phyloP scores from a whole-genome alignment of 139 green algal genomes.

The Asterochloris sp. region DNA sequence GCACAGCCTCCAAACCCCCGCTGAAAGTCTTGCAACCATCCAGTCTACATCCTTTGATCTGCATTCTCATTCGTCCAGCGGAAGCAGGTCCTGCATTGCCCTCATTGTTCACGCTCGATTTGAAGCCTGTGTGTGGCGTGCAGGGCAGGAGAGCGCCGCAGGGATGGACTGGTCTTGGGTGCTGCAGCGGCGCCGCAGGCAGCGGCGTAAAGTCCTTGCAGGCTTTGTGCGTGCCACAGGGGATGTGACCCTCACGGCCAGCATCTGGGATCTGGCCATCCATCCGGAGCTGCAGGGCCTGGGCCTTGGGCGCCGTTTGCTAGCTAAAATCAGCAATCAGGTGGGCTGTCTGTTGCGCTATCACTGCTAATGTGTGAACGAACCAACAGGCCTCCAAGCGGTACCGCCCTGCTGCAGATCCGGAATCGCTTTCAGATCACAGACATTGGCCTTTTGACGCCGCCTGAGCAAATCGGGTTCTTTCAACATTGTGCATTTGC shows the following conservation, averaged over 20 bases:
- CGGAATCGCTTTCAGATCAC: slow-evolving; percentile 2
- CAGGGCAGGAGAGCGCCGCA: not conserved
- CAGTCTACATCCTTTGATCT: not conserved
- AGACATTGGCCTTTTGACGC: slow-evolving; percentile 4
- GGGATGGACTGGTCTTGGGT: slow-evolving; percentile 10
- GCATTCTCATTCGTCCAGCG: not conserved
- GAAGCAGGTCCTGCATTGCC: not conserved
- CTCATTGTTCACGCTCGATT: not conserved
- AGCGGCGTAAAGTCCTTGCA: slow-evolving; percentile 8
- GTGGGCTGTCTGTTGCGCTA: not conserved
- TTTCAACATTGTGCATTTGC: slow-evolving; percentile 7
- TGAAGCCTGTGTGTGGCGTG: not conserved
- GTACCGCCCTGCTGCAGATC: not conserved
- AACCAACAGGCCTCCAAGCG: not conserved
- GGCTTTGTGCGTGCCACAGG: slow-evolving; percentile 7
- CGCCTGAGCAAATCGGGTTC: not conserved
- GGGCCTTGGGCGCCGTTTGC: slow-evolving; percentile 2
- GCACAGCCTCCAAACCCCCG: not conserved
- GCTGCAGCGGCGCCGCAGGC: not conserved
- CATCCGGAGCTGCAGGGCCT: slow-evolving; percentile 9
- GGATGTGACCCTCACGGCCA: slow-evolving; percentile 6
- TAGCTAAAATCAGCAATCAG: slow-evolving; percentile 8
- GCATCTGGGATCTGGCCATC: slow-evolving; percentile 9
- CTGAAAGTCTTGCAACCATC: not conserved
- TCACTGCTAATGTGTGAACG: not conserved